Conservation (phyloP, 1,284 basidiomycete species). For the Ceratobasidium sp. region DNA sequence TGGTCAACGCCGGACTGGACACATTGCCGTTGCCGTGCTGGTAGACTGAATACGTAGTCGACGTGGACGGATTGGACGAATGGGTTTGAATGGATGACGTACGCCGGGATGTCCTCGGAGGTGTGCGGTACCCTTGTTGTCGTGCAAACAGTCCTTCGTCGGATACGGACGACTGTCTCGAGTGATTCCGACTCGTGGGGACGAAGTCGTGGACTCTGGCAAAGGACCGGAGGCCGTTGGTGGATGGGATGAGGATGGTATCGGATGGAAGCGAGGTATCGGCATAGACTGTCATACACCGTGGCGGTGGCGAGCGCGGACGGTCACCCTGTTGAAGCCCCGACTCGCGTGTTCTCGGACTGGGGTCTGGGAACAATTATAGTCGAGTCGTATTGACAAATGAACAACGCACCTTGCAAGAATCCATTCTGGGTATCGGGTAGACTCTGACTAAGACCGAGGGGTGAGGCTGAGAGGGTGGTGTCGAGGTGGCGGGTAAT, state of each 20-base stretch:
- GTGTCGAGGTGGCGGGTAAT: slow-evolving; percentile 46
- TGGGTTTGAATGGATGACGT: slow-evolving; percentile 9
- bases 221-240: slow-evolving; percentile 65
- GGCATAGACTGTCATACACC: slow-evolving; percentile 35
- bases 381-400: not conserved
- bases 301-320: slow-evolving; percentile 26
- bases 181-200: slow-evolving; percentile 9
- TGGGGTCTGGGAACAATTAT: slow-evolving; percentile 51
- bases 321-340: slow-evolving; percentile 29
- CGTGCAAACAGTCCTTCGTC: not conserved
- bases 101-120: not conserved
- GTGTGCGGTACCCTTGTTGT: not conserved
- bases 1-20: slow-evolving; percentile 22
- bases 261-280: slow-evolving; percentile 54
- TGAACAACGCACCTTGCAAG: slow-evolving; percentile 55
- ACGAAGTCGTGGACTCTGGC: slow-evolving; percentile 49
- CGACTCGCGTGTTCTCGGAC: not conserved
- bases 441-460: slow-evolving; percentile 51
- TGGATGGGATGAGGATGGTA: slow-evolving; percentile 67
- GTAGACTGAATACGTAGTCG: not conserved
- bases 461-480: slow-evolving; percentile 43
- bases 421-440: slow-evolving; percentile 19
- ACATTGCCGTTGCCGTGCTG: slow-evolving; percentile 27
- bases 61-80: not conserved
- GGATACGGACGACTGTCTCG: not conserved